Percentiles rank a stretch among this genome's conserved stretches.
Evolutionary conservation across 1,139 yeast genomes (phyloP).

Genomic region (Yamadazyma blattariae): DNA sequence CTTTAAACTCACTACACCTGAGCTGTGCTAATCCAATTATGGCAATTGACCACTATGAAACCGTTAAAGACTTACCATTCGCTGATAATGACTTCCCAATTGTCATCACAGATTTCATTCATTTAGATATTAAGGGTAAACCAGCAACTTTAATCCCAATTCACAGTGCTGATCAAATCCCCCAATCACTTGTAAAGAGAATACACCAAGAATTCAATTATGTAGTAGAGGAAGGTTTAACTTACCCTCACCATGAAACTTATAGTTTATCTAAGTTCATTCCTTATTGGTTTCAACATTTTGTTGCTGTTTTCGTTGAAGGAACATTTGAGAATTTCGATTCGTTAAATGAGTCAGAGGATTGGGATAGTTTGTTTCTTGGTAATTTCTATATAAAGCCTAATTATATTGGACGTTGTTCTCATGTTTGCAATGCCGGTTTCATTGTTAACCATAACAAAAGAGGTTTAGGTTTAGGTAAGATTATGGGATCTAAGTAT

Average conservation of each 20-base stretch:
- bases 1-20: too few relatives aligned
- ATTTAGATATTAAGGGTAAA: constrained; percentile 26
- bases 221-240: constrained; percentile 49
- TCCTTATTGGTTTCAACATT: constrained; percentile 43
- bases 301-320: constrained; percentile 43
- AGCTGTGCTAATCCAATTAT: constrained; percentile 5
- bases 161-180: constrained; percentile 28
- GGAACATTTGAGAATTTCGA: constrained; percentile 24
- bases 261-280: constrained; percentile 31
- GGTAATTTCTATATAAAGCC: constrained; percentile 79
- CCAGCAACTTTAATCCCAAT: constrained; percentile 36
- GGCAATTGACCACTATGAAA: too few relatives aligned
- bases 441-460: constrained; percentile 56
- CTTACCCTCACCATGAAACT: constrained; percentile 41
- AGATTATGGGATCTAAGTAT: constrained; percentile 58
- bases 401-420: constrained; percentile 72
- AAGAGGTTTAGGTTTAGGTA: constrained; percentile 65
- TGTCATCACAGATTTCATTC: constrained; percentile 21
- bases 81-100: constrained; percentile 29
- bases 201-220: constrained; percentile 40
- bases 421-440: constrained; percentile 80
- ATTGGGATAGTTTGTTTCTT: constrained; percentile 45
- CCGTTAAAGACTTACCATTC: constrained; percentile 29
- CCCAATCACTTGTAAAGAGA: constrained; percentile 29
- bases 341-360: constrained; percentile 10